Percentiles rank a stretch among this genome's conserved stretches.
Evolutionary conservation across 306 rosid species (phyloP).

Genomic region (Sindora glabra): DNA sequence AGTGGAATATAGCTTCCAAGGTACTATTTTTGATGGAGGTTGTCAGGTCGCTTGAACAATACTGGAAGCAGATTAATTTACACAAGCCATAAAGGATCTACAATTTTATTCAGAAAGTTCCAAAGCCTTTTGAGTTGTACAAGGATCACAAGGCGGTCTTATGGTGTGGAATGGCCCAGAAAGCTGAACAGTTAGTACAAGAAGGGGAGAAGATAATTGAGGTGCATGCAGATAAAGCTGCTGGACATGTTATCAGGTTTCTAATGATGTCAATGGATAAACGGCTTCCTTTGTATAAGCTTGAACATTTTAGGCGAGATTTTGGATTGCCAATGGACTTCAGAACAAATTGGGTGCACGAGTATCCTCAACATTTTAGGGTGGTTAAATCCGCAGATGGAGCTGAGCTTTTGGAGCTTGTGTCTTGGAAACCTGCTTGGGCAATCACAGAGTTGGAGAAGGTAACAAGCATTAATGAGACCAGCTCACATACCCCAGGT

Average conservation of each 20-base stretch:
- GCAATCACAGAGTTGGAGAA: constrained; percentile 80
- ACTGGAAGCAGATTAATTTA: constrained; percentile 53
- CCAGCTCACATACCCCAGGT: constrained; percentile 6
- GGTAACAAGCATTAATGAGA: constrained; percentile 21
- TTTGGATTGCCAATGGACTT: constrained; percentile 33
- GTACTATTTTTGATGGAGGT: constrained; percentile 54
- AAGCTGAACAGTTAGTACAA: constrained; percentile 47
- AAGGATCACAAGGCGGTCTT: constrained; percentile 42
- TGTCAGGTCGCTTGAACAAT: constrained; percentile 45
- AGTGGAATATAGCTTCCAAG: constrained; percentile 55
- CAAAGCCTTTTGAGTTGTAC: constrained; percentile 53
- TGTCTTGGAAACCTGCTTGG: constrained; percentile 68
- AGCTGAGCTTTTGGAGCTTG: constrained; percentile 69
- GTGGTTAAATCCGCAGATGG: constrained; percentile 42
- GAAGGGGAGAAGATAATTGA: constrained; percentile 41
- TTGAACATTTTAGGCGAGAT: constrained; percentile 33
- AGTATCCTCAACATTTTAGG: constrained; percentile 52
- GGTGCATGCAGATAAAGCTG: constrained; percentile 46
- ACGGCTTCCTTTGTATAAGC: constrained; percentile 48
- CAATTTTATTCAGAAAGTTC: constrained; percentile 59
- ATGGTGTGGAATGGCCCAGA: constrained; percentile 66
- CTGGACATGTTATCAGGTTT: constrained; percentile 55
- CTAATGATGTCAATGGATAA: constrained; percentile 76
- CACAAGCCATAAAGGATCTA: constrained; percentile 69
- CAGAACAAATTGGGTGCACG: constrained; percentile 52